A percentile compares a stretch with the other conserved stretches of the same genome.
phyloP scores from a whole-genome alignment of 768 basidiomycete genomes.

The Terana coerulea region DNA sequence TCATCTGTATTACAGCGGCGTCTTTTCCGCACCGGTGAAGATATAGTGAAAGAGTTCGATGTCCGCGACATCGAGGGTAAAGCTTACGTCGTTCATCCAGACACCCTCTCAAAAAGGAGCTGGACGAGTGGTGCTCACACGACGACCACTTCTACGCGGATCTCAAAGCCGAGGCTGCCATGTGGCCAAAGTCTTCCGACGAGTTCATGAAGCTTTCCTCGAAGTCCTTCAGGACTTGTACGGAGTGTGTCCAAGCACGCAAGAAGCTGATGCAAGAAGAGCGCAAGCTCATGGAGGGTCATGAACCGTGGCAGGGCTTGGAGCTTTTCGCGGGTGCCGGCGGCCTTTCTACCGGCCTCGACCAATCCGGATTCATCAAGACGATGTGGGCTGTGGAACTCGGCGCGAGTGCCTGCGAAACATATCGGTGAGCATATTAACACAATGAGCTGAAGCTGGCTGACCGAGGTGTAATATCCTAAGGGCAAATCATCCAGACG shows the following conservation, averaged over 20 bases:
- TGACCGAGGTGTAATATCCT: too few species aligned
- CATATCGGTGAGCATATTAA: constrained; percentile 46
- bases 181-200: background rate
- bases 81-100: constrained; percentile 41
- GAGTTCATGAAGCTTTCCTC: background rate
- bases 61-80: constrained; percentile 46
- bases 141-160: constrained; percentile 61
- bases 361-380: constrained; percentile 57
- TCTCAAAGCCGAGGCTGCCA: constrained; percentile 21
- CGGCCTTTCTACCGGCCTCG: constrained; percentile 67
- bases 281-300: constrained; percentile 42
- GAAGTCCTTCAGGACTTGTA: constrained; percentile 34
- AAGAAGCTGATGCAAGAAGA: constrained; percentile 25
- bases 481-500: constrained; percentile 60
- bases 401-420: constrained; percentile 57
- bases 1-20: background rate
- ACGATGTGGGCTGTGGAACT: constrained; percentile 71
- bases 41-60: constrained; percentile 15
- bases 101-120: constrained; percentile 29
- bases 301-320: constrained; percentile 28
- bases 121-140: constrained; percentile 42
- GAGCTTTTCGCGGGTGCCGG: constrained; percentile 78
- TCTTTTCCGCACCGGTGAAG: constrained; percentile 2
- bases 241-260: constrained; percentile 35
- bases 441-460: background rate